Evolutionary conservation across 345 rosid species (phyloP).

Genomic region (Passiflora organensis): DNA sequence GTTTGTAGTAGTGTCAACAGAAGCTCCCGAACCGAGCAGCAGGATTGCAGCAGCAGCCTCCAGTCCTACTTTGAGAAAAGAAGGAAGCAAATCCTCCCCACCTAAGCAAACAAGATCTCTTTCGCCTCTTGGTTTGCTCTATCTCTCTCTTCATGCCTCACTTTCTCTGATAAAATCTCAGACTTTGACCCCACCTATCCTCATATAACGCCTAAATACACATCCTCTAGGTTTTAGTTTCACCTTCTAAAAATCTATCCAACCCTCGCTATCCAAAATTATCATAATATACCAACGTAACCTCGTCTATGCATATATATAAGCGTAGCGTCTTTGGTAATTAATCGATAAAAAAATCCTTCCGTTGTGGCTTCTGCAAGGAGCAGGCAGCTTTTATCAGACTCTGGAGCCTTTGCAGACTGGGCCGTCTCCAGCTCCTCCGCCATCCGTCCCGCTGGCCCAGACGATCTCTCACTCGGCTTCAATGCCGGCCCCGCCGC

Average conservation of each 20-base stretch:
- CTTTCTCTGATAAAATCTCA: conserved; percentile 27
- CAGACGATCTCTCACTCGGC: conserved; percentile 94
- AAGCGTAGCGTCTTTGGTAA: no score
- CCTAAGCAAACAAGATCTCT: conserved; percentile 32
- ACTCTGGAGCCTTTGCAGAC: conserved; percentile 91
- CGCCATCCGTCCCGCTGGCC: conserved; percentile 47
- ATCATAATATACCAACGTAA: no score
- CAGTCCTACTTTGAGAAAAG: conserved; percentile 2
- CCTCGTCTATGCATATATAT: conserved; percentile 1
- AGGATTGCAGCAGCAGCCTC: conserved; percentile 11
- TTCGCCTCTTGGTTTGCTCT: background rate
- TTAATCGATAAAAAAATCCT: conserved; percentile 3
- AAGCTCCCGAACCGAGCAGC: conserved; percentile 13
- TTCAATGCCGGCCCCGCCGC: conserved; percentile 84
- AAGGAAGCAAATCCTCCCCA: conserved; percentile 3
- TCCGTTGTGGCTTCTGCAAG: conserved; percentile 94
- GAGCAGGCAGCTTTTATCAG: conserved; percentile 67
- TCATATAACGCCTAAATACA: conserved; percentile 34
- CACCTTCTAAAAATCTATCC: background rate
- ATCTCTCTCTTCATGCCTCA: conserved; percentile 10
- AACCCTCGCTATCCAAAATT: conserved; percentile 8
- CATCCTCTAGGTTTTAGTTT: conserved; percentile 23
- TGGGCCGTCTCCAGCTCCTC: conserved; percentile 61
- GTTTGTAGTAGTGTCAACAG: background rate
- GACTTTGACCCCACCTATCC: conserved; percentile 32